phyloP scores from a whole-genome alignment of 169 alveolate genomes.

The Sarcocystis neurona region DNA sequence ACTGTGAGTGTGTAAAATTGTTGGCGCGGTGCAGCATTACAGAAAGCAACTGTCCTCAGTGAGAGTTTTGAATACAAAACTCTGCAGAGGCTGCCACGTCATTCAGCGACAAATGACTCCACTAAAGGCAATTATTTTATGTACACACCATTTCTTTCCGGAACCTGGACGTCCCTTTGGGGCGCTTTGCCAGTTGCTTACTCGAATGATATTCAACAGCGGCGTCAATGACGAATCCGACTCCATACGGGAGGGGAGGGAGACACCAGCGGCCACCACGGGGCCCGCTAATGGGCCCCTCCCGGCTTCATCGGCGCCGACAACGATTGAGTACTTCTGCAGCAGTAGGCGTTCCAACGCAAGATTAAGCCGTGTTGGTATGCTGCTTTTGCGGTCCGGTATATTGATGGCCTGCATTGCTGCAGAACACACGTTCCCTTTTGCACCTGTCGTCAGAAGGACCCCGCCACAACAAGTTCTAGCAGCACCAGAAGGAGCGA shows the following conservation, averaged over 20 bases:
- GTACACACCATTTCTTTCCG: background rate
- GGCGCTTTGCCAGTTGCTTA: background rate
- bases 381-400: too few species aligned
- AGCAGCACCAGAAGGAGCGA: too few species aligned
- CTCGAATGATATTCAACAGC: background rate
- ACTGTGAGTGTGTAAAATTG: too few species aligned
- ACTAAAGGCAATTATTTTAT: background rate
- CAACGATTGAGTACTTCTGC: background rate
- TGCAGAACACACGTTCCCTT: too few species aligned
- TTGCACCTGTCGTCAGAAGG: too few species aligned
- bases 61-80: too few species aligned
- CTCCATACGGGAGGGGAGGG: background rate
- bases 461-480: too few species aligned
- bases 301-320: background rate
- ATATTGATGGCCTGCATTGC: too few species aligned
- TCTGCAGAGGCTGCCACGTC: background rate
- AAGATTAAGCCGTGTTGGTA: too few species aligned
- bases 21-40: too few species aligned
- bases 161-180: background rate
- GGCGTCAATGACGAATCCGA: background rate
- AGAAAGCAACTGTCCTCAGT: too few species aligned
- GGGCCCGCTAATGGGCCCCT: background rate
- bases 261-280: background rate
- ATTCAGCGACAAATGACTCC: background rate
- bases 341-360: too few species aligned